These are phyloP conservation scores for Parmelia sp. DNA, from an alignment of 495 filamentous ascomycete species.

Conservation along the genomic window DNA sequence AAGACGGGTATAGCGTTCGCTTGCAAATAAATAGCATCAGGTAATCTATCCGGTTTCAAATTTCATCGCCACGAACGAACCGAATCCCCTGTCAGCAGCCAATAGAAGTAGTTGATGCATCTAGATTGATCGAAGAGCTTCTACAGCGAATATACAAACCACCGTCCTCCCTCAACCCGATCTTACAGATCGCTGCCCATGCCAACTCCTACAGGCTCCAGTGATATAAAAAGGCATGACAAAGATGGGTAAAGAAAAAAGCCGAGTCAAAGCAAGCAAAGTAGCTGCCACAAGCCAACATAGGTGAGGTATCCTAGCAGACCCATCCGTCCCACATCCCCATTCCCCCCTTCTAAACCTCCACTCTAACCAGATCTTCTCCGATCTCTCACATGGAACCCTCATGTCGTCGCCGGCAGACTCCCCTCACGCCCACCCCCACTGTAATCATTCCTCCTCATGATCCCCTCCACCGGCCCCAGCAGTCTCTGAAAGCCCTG, in stretches of 20 bases:
- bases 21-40: too few species aligned
- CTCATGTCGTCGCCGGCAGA: background rate
- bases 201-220: background rate
- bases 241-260: background rate
- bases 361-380: background rate
- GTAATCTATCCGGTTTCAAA: too few species aligned
- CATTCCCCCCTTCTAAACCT: background rate
- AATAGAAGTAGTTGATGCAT: background rate
- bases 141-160: background rate
- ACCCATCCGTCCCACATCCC: background rate
- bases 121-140: background rate
- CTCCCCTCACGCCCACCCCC: background rate
- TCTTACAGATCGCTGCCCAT: background rate
- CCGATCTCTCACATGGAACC: background rate
- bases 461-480: conserved; percentile 89
- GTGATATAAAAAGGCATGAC: background rate
- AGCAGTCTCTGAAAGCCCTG: conserved; percentile 90
- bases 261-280: background rate
- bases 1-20: too few species aligned
- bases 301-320: background rate
- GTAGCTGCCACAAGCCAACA: background rate
- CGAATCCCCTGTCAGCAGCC: too few species aligned
- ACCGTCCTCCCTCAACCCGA: background rate
- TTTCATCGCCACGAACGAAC: too few species aligned
- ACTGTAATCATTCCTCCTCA: conserved; percentile 69